Conservation (phyloP, 768 basidiomycete species). For the Suillus subalutaceus region DNA sequence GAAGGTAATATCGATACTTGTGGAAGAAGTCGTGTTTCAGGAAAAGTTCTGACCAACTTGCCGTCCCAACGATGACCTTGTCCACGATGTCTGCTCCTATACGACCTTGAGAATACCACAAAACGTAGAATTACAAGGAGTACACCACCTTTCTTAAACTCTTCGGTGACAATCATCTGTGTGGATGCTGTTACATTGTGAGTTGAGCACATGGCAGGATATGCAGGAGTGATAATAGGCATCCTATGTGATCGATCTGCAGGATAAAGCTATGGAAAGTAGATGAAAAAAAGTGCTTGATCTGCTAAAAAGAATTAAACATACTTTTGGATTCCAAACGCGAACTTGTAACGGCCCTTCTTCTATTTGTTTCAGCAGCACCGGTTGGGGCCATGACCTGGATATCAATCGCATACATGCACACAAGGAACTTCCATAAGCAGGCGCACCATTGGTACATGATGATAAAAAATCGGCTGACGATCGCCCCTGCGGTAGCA, state of each 20-base stretch:
- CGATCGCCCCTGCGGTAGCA: conserved; percentile 91
- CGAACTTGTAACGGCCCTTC: conserved; percentile 91
- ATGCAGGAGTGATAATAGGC: conserved; percentile 99
- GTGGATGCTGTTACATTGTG: conserved; percentile 97
- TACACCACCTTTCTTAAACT: conserved; percentile 83
- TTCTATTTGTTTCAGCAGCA: conserved; percentile 96
- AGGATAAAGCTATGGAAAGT: conserved; percentile 72
- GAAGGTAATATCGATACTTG: conserved; percentile 94
- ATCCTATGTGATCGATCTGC: conserved; percentile 93
- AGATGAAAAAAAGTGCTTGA: conserved; percentile 5
- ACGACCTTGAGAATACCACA: conserved; percentile 18
- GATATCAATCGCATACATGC: conserved; percentile 12
- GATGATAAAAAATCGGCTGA: conserved; percentile 97
- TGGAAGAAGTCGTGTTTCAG: conserved; percentile 96
- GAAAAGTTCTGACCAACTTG: conserved; percentile 93
- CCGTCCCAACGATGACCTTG: conserved; percentile 82
- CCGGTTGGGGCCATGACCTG: conserved; percentile 98
- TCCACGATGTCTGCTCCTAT: conserved; percentile 92
- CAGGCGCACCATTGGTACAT: conserved; percentile 91
- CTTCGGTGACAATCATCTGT: conserved; percentile 93
- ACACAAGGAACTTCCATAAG: background rate
- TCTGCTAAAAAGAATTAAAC: conserved; percentile 8
- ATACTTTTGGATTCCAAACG: conserved; percentile 97
- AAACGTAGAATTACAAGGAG: background rate
- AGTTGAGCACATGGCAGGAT: conserved; percentile 98